These are phyloP conservation scores for Dryadomyces quercus-mongolicae DNA, from an alignment of 2,329 filamentous ascomycete genomes.

Conservation along the genomic window DNA sequence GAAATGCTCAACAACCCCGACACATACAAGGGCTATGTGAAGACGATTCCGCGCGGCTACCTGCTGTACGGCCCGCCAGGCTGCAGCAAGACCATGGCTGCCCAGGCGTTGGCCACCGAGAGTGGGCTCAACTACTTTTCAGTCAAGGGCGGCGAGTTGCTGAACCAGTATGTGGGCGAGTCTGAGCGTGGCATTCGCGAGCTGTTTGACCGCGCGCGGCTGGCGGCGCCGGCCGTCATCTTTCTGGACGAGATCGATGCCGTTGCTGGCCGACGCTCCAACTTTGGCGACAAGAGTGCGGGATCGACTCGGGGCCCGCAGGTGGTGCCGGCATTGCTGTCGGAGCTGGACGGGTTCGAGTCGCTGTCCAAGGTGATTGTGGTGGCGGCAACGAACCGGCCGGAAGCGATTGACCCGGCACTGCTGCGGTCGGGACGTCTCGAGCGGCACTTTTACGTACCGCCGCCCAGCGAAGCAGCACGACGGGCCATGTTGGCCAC, in stretches of 20 bases:
- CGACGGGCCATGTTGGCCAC: constrained; percentile 66
- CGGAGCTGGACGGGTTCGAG: constrained; percentile 94
- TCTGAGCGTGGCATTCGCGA: constrained; percentile 77
- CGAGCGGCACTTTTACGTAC: constrained; percentile 75
- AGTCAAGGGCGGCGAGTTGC: constrained; percentile 83
- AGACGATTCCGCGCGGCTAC: constrained; percentile 54
- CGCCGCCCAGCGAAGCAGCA: constrained; percentile 61
- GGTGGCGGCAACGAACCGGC: constrained; percentile 83
- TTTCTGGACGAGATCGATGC: constrained; percentile 97
- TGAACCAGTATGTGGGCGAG: constrained; percentile 96
- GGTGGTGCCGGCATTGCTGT: constrained; percentile 78
- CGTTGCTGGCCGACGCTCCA: constrained; percentile 48
- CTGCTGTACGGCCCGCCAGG: constrained; percentile 87
- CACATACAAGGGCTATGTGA: constrained; percentile 25
- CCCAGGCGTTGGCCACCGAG: constrained; percentile 83
- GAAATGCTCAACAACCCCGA: constrained; percentile 19
- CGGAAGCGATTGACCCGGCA: constrained; percentile 74
- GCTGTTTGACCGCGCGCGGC: constrained; percentile 72
- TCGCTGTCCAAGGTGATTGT: constrained; percentile 71
- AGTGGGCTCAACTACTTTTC: constrained; percentile 88
- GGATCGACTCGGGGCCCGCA: constrained; percentile 49
- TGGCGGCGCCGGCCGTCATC: constrained; percentile 82
- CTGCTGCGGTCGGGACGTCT: constrained; percentile 78
- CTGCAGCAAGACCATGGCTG: constrained; percentile 87
- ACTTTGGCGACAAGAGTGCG: constrained; percentile 27